Base-by-base conservation (phyloP, 148 eudicot genomes). In the Heliamphora exappendiculata region DNA sequence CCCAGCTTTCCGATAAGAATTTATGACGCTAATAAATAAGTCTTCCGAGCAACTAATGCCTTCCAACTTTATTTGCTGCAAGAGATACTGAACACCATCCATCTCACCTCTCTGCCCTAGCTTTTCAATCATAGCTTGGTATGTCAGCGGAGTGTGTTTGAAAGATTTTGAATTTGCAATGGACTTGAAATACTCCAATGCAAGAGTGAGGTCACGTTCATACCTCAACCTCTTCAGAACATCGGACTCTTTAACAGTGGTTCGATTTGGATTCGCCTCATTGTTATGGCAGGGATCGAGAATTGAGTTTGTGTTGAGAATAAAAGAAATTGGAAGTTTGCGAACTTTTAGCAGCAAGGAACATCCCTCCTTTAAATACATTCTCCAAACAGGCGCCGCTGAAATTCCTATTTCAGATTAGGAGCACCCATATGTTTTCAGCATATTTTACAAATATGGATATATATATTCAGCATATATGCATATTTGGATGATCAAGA, bases 41-140 rank as follows among this genome's bases (percentile, higher is more conserved):
- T 87, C 91, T 73, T 93, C 98, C 22, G 89, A 85, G 76, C 91
- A 89, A 71, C 37, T 70, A 75, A 91, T 71, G n/a, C 91, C 85
- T 14, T 85, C 91, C 67, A 89, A 80, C 55, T 91, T 91, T 96
- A 93, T 93, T 63, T 93, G 94, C 47, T 88, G 90, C 81, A 93
- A 73, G 55, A 93, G 86, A 77, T 93, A 93, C 69, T 89, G 94
- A 72, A 93, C 90, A 39, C 85, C 84, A 77, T 91, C 96, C 70
- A 93, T 81, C 45, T 89, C 89, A 16, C 89, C 75, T 26, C 79
- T 36, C 24, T 65, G 72, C 37, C 94, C 94, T 53, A 93, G 88
- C 66, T 85, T 91, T 74, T 87, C 83, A 9, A 91, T 89, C 91
- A 93, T 91, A 76, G 75, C 47, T 82, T 84, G 78, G 74, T 91